Evolutionary conservation across 2,329 filamentous ascomycete genomes (phyloP).

Genomic region (Elsinoe perseae): DNA sequence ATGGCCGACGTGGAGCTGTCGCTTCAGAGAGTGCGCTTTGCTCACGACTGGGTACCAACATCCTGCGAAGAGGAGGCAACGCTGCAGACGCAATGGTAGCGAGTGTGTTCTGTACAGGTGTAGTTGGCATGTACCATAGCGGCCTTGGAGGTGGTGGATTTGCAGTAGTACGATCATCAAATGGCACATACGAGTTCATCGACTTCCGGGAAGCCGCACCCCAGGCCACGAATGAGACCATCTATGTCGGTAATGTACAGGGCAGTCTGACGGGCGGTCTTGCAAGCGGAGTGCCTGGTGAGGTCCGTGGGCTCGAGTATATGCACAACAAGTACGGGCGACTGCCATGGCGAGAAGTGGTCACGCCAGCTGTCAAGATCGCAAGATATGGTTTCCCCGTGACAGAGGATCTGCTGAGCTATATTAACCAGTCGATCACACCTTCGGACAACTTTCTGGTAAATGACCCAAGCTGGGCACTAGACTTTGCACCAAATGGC

Average conservation of each 20-base stretch:
- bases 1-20: constrained; percentile 35
- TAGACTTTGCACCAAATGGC: constrained; percentile 83
- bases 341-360: constrained; percentile 51
- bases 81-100: constrained; percentile 44
- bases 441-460: constrained; percentile 56
- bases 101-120: constrained; percentile 41
- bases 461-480: constrained; percentile 69
- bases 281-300: constrained; percentile 58
- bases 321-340: constrained; percentile 64
- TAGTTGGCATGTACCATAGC: constrained; percentile 42
- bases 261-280: constrained; percentile 22
- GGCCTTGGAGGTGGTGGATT: constrained; percentile 90
- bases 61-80: constrained; percentile 44
- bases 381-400: constrained; percentile 69
- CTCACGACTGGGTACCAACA: constrained; percentile 39
- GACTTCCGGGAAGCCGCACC: constrained; percentile 89
- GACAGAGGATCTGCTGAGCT: constrained; percentile 63
- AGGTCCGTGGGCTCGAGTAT: constrained; percentile 70
- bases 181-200: constrained; percentile 75
- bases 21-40: constrained; percentile 40
- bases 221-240: constrained; percentile 58
- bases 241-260: constrained; percentile 59
- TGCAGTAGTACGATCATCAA: constrained; percentile 64
- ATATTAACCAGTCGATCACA: constrained; percentile 54
- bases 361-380: constrained; percentile 64